A percentile compares a stretch with the other conserved stretches of the same genome.
These are phyloP conservation scores for Beauveria asiatica DNA, from an alignment of 2,329 filamentous ascomycete genomes.

Conservation along the genomic window DNA sequence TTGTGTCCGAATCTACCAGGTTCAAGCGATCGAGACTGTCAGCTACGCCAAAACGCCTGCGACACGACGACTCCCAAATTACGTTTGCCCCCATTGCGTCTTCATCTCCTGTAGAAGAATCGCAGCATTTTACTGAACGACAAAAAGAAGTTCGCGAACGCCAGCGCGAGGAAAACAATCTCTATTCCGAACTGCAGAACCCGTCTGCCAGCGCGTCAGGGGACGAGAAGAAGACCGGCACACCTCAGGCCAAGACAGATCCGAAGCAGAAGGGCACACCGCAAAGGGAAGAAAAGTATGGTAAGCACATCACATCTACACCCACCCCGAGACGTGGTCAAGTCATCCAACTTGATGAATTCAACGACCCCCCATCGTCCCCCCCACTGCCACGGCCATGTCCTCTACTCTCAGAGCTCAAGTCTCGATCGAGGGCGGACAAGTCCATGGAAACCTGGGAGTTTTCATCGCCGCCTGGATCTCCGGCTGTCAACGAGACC, in stretches of 20 bases:
- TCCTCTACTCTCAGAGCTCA: constrained; percentile 43
- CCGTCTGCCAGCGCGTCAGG: constrained; percentile 6
- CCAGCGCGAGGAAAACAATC: constrained; percentile 55
- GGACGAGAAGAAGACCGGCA: constrained; percentile 2
- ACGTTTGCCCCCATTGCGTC: constrained; percentile 64
- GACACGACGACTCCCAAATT: constrained; percentile 77
- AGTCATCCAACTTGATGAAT: constrained; percentile 38
- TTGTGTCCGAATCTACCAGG: neutral
- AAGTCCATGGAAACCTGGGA: constrained; percentile 36
- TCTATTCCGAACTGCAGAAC: constrained; percentile 57
- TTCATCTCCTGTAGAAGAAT: constrained; percentile 48
- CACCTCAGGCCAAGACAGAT: constrained; percentile 10
- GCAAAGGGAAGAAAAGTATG: constrained; percentile 33
- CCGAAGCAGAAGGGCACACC: constrained; percentile 36
- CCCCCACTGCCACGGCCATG: constrained; percentile 47
- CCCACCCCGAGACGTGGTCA: constrained; percentile 53
- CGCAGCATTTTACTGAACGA: constrained; percentile 68
- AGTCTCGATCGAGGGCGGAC: constrained; percentile 34
- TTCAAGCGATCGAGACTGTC: constrained; percentile 17
- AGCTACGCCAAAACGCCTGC: constrained; percentile 45
- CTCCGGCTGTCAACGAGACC: constrained; percentile 27
- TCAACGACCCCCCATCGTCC: constrained; percentile 49
- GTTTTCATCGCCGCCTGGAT: constrained; percentile 50
- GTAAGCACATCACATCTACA: constrained; percentile 49
- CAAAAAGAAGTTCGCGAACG: constrained; percentile 71